Percentiles rank a stretch among this genome's conserved stretches.
phyloP scores from a whole-genome alignment of 768 basidiomycete genomes.

The Pulveroboletus sp. region DNA sequence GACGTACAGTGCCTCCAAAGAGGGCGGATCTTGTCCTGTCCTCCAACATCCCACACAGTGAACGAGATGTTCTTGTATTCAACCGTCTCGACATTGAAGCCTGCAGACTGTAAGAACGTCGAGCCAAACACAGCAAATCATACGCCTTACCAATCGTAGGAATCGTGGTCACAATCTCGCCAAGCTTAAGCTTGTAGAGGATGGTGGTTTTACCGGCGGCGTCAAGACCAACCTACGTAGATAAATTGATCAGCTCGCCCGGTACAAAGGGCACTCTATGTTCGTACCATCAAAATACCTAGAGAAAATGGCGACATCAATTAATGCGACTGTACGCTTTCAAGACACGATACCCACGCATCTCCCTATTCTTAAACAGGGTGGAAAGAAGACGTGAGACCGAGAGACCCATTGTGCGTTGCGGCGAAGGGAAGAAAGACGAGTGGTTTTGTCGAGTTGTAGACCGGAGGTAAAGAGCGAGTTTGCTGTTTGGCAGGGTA shows the following conservation, averaged over 20 bases:
- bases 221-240: constrained; percentile 87
- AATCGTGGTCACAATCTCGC: constrained; percentile 99
- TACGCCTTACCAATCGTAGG: constrained; percentile 89
- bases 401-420: constrained; percentile 68
- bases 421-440: constrained; percentile 31
- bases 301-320: constrained; percentile 28
- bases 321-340: constrained; percentile 13
- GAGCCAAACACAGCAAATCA: constrained; percentile 1
- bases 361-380: constrained; percentile 98
- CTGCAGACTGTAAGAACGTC: constrained; percentile 41
- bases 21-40: constrained; percentile 99
- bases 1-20: constrained; percentile 99
- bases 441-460: constrained; percentile 26
- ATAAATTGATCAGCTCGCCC: constrained; percentile 8
- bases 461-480: constrained; percentile 30
- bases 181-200: constrained; percentile 98
- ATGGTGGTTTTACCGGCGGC: constrained; percentile 99
- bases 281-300: constrained; percentile 93
- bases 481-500: constrained; percentile 31
- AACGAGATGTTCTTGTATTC: constrained; percentile 99
- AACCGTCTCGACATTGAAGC: constrained; percentile 99
- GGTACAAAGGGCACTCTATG: constrained; percentile 19
- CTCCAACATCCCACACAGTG: constrained; percentile 99
- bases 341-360: constrained; percentile 68
- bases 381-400: constrained; percentile 71